Percentiles rank a stretch among this genome's conserved stretches.
Conservation (phyloP, 1,284 basidiomycete genomes). For the Pisolithus thermaeus region DNA sequence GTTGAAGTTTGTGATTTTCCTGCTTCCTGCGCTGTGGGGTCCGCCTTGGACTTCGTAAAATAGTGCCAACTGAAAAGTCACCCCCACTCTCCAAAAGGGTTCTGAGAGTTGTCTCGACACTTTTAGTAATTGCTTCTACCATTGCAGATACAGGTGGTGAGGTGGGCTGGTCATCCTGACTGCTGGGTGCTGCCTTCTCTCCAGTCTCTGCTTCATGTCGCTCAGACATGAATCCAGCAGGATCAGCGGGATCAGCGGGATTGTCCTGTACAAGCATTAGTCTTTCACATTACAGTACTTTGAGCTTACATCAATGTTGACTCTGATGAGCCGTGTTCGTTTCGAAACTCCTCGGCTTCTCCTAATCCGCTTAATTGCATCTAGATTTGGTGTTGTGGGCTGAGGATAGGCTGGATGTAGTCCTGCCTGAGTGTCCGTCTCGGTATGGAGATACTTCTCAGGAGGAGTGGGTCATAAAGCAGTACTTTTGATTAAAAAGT, state of each 20-base stretch:
- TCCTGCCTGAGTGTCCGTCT: background rate
- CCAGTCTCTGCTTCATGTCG: background rate
- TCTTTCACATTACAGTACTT: too few species aligned
- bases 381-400: background rate
- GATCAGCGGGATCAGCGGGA: too few species aligned
- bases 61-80: background rate
- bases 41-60: background rate
- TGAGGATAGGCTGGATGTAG: background rate
- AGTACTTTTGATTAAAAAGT: too few species aligned
- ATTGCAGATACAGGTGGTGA: background rate
- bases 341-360: background rate
- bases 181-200: background rate
- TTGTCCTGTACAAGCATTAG: background rate
- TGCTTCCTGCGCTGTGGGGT: background rate
- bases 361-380: constrained; percentile 1
- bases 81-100: background rate
- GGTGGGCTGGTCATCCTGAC: background rate
- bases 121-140: background rate
- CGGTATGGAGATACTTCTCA: background rate
- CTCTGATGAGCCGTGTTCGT: background rate
- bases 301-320: background rate
- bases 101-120: constrained; percentile 1
- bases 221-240: background rate
- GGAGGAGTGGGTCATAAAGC: too few species aligned
- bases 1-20: background rate